phyloP scores from a whole-genome alignment of 2,329 filamentous ascomycete species.

The Chrysosphaeria jannelii region DNA sequence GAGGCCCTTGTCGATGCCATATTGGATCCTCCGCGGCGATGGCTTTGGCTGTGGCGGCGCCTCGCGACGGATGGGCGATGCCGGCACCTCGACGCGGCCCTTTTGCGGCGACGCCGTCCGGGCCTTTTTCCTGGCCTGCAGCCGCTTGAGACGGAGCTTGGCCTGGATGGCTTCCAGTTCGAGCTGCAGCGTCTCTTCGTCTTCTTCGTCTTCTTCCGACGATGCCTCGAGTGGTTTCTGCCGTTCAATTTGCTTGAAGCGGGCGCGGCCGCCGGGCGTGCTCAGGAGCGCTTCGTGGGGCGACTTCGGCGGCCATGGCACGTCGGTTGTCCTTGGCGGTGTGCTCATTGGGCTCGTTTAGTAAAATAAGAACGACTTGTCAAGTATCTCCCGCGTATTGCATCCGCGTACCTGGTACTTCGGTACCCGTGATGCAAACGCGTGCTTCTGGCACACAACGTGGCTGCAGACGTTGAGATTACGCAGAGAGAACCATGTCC shows the following conservation, averaged over 20 bases:
- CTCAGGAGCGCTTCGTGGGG: conserved; percentile 31
- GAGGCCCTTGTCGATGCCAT: conserved; percentile 76
- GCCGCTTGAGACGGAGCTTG: conserved; percentile 56
- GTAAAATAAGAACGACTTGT: no score
- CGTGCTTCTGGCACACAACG: no score
- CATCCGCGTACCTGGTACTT: no score
- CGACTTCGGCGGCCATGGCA: conserved; percentile 35
- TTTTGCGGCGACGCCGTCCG: conserved; percentile 4
- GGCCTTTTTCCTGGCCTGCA: conserved; percentile 33
- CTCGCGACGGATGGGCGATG: conserved; percentile 34
- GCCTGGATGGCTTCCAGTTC: conserved; percentile 74
- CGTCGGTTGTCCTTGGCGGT: no score
- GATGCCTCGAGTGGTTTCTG: conserved; percentile 32
- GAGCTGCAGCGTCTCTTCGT: conserved; percentile 69
- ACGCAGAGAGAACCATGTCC: neutral
- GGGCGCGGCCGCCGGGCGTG: conserved; percentile 52
- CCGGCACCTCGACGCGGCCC: conserved; percentile 39
- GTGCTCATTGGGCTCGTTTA: no score
- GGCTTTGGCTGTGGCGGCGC: conserved; percentile 13
- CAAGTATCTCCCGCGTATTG: no score
- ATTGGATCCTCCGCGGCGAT: conserved; percentile 48
- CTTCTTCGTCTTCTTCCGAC: conserved; percentile 37
- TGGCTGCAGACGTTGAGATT: no score
- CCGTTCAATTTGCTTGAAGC: no score
- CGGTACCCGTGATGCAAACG: no score